Conservation (phyloP, 1,284 basidiomycete genomes). For the Inonotus obliquus region DNA sequence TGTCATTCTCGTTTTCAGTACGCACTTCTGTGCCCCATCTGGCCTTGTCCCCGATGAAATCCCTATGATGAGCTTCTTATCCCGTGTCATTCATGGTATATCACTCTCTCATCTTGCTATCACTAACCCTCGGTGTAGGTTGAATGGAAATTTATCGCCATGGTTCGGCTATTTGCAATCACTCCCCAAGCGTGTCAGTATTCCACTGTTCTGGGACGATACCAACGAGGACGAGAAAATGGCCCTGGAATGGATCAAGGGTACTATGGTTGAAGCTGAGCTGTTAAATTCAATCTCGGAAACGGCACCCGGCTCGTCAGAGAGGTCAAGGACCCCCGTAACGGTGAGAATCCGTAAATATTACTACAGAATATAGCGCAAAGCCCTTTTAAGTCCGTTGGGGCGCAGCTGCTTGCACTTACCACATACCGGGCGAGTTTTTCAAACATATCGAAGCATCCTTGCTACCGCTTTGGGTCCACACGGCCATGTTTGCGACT, state of each 20-base stretch:
- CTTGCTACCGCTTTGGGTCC: background rate
- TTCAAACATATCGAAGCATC: background rate
- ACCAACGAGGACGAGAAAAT: slow-evolving; percentile 31
- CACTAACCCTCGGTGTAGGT: slow-evolving; percentile 25
- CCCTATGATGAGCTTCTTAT: background rate
- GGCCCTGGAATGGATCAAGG: slow-evolving; percentile 41
- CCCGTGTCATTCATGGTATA: background rate
- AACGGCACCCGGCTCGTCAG: background rate
- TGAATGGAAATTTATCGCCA: slow-evolving; percentile 40
- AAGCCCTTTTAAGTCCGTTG: too few relatives aligned
- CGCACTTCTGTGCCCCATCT: background rate
- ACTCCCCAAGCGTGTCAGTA: slow-evolving; percentile 43
- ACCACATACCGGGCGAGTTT: background rate
- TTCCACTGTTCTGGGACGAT: slow-evolving; percentile 61
- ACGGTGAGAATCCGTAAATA: background rate
- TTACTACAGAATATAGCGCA: background rate
- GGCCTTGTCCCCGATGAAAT: background rate
- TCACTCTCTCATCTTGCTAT: background rate
- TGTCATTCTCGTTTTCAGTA: slow-evolving; percentile 7
- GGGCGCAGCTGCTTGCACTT: too few relatives aligned
- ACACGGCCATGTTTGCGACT: background rate
- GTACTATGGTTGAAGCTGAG: slow-evolving; percentile 40
- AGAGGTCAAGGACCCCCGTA: background rate
- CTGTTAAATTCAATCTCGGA: slow-evolving; percentile 5
- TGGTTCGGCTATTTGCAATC: slow-evolving; percentile 70